Percentiles rank a stretch among this genome's conserved stretches.
Evolutionary conservation across 2,329 filamentous ascomycete genomes (phyloP).

Genomic region (Neocucurbitaria cava): DNA sequence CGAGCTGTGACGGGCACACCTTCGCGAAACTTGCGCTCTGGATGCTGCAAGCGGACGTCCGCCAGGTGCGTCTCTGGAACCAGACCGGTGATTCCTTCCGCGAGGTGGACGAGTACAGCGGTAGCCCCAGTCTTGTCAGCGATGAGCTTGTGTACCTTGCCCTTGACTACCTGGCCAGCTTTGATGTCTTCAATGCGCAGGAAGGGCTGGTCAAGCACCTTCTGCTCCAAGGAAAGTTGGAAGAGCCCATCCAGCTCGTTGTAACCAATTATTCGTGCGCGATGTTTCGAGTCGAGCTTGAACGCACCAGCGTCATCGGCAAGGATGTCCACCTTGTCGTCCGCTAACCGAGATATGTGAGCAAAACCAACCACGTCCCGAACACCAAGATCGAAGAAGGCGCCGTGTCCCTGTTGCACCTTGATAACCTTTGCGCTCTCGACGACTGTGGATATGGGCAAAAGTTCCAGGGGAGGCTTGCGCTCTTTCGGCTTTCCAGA

Average conservation of each 20-base stretch:
- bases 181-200: conserved; percentile 90
- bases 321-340: conserved; percentile 85
- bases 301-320: conserved; percentile 79
- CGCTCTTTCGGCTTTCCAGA: conserved; percentile 49
- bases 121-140: conserved; percentile 78
- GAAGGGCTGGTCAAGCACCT: conserved; percentile 84
- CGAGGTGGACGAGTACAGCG: conserved; percentile 81
- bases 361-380: conserved; percentile 81
- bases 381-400: conserved; percentile 77
- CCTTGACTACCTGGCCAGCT: conserved; percentile 80
- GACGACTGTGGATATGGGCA: conserved; percentile 77
- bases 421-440: conserved; percentile 80
- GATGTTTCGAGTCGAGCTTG: conserved; percentile 78
- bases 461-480: conserved; percentile 63
- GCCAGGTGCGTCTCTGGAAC: conserved; percentile 88
- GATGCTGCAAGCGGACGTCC: conserved; percentile 85
- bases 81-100: conserved; percentile 87
- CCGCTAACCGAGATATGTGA: conserved; percentile 90
- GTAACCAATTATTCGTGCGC: conserved; percentile 83
- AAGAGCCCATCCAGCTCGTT: conserved; percentile 87
- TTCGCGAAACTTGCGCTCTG: conserved; percentile 94
- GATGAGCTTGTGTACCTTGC: conserved; percentile 83
- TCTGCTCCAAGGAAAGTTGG: conserved; percentile 82
- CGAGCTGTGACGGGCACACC: conserved; percentile 84
- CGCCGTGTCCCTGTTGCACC: conserved; percentile 79